These are phyloP conservation scores for Saprolegnia diclina DNA, from an alignment of 352 stramenopile species.

Conservation along the genomic window DNA sequence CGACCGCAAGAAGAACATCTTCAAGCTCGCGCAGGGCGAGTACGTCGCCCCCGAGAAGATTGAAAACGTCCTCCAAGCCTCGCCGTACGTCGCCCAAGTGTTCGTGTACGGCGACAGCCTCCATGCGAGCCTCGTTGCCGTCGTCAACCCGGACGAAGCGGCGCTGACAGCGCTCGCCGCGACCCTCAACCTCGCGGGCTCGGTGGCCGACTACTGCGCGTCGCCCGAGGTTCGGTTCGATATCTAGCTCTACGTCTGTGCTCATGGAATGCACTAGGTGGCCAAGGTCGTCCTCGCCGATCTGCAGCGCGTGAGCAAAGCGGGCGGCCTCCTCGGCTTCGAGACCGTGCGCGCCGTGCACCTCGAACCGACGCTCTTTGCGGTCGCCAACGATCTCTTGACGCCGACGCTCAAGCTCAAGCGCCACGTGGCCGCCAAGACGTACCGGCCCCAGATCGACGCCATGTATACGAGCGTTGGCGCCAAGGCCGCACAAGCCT, in stretches of 20 bases:
- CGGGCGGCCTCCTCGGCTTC: conserved; percentile 84
- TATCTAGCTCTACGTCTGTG: neutral
- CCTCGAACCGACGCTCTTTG: conserved; percentile 81
- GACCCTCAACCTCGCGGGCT: neutral
- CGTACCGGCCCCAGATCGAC: conserved; percentile 70
- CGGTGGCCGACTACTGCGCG: conserved; percentile 20
- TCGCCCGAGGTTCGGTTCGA: neutral
- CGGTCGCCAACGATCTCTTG: conserved; percentile 85
- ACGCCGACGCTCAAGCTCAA: conserved; percentile 97
- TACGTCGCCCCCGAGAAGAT: conserved; percentile 97
- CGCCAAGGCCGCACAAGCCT: neutral
- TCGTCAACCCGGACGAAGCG: conserved; percentile 92
- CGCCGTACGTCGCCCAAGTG: conserved; percentile 84
- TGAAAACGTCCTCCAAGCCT: conserved; percentile 91
- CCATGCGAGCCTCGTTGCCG: conserved; percentile 88
- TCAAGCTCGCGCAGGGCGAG: conserved; percentile 92
- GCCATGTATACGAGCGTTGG: conserved; percentile 61
- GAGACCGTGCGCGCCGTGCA: conserved; percentile 88
- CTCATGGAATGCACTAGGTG: conserved; percentile 31
- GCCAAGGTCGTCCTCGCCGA: conserved; percentile 63
- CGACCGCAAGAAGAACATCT: conserved; percentile 93
- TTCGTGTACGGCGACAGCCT: conserved; percentile 96
- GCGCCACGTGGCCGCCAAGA: conserved; percentile 79
- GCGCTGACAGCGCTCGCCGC: conserved; percentile 35
- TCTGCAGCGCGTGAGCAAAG: conserved; percentile 54